Conservation (phyloP, 2,329 filamentous ascomycete species). For the Pseudogymnoascus sp. region DNA sequence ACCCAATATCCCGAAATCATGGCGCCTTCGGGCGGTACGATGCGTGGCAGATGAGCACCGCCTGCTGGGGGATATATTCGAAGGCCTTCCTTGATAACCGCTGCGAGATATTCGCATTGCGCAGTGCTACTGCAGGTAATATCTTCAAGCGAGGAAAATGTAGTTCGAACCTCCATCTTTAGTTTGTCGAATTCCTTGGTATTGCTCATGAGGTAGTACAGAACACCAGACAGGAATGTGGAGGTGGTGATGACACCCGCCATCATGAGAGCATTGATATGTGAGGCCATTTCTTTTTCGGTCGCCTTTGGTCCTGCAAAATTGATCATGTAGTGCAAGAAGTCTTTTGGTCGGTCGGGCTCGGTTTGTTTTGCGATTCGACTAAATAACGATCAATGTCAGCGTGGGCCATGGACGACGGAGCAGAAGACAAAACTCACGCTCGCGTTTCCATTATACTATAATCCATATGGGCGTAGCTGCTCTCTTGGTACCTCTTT, state of each 20-base stretch:
- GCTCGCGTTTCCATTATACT: background rate
- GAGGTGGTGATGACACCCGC: slow-evolving; percentile 46
- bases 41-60: slow-evolving; percentile 16
- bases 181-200: slow-evolving; percentile 32
- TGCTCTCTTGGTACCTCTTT: background rate
- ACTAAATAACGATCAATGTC: background rate
- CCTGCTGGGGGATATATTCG: slow-evolving; percentile 27
- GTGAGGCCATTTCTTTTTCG: slow-evolving; percentile 13
- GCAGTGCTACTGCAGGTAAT: slow-evolving; percentile 19
- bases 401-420: background rate
- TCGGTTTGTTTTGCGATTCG: background rate
- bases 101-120: slow-evolving; percentile 28
- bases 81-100: slow-evolving; percentile 31
- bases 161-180: slow-evolving; percentile 33
- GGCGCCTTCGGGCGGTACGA: slow-evolving; percentile 18
- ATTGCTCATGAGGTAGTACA: slow-evolving; percentile 35
- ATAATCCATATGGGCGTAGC: slow-evolving; percentile 1
- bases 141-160: slow-evolving; percentile 30
- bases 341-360: slow-evolving; percentile 14
- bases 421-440: background rate
- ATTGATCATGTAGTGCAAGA: slow-evolving; percentile 18
- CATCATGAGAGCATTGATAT: slow-evolving; percentile 25
- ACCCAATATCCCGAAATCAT: slow-evolving; percentile 19
- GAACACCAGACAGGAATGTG: slow-evolving; percentile 35
- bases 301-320: slow-evolving; percentile 17